phyloP scores from a whole-genome alignment of 495 filamentous ascomycete species.

The Glarea lozoyensis region DNA sequence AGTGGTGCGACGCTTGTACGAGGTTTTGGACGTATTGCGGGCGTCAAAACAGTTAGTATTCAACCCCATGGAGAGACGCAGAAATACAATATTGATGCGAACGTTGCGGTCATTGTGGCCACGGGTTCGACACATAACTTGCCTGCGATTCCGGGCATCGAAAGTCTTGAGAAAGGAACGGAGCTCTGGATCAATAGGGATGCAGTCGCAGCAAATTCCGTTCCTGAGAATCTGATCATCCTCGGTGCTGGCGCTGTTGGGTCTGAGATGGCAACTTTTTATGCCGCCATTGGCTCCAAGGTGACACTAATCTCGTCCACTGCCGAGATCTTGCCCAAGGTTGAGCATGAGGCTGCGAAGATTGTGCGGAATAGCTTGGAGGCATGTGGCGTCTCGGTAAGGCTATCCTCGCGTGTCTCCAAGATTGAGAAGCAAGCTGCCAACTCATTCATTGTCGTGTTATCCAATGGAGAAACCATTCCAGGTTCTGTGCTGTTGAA shows the following conservation, averaged over 20 bases:
- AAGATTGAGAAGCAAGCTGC: slow-evolving; percentile 4
- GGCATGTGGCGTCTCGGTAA: neutral
- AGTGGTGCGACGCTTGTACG: slow-evolving; percentile 1
- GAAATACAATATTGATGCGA: slow-evolving; percentile 8
- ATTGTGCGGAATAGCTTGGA: slow-evolving; percentile 11
- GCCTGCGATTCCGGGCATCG: slow-evolving; percentile 10
- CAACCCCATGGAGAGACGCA: neutral
- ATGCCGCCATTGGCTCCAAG: slow-evolving; percentile 14
- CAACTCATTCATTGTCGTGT: slow-evolving; percentile 3
- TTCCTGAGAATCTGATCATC: slow-evolving; percentile 18
- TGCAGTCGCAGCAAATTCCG: slow-evolving; percentile 10
- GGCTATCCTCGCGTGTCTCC: slow-evolving; percentile 1
- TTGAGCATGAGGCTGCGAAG: slow-evolving; percentile 14
- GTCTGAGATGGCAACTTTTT: slow-evolving; percentile 20
- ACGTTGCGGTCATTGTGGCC: slow-evolving; percentile 12
- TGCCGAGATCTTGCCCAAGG: slow-evolving; percentile 16
- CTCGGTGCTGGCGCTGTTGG: slow-evolving; percentile 18
- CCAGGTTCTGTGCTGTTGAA: slow-evolving; percentile 12
- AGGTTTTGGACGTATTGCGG: slow-evolving; percentile 5
- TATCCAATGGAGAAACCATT: slow-evolving; percentile 12
- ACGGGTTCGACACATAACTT: slow-evolving; percentile 9
- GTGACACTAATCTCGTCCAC: slow-evolving; percentile 16
- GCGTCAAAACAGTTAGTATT: slow-evolving; percentile 5
- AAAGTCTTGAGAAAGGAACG: slow-evolving; percentile 4
- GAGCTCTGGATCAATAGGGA: slow-evolving; percentile 16